Conservation (phyloP, 805 yeast genomes). For the Debaryomyces tyrocola region DNA sequence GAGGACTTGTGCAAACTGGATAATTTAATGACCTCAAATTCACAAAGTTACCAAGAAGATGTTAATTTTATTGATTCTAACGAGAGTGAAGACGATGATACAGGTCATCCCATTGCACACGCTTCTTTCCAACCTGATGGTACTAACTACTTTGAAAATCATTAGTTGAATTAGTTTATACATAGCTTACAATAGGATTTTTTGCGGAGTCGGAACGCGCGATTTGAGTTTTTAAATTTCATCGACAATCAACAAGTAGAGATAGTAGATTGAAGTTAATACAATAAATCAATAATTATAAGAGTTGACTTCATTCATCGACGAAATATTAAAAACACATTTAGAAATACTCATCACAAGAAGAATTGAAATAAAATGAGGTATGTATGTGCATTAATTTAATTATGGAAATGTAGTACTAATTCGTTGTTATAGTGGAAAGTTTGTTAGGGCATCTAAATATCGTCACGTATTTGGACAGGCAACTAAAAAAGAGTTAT, state of each 20-base stretch:
- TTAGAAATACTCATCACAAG: background rate
- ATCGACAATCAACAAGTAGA: background rate
- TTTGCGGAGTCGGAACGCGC: background rate
- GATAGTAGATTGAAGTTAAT: too few species aligned
- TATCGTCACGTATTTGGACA: conserved; percentile 97
- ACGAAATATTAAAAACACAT: too few species aligned
- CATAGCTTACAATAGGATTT: background rate
- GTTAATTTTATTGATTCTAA: conserved; percentile 8
- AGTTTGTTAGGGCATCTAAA: conserved; percentile 94
- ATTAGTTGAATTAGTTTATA: background rate
- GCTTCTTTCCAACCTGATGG: background rate
- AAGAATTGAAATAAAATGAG: conserved; percentile 3
- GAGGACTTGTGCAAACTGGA: conserved; percentile 13
- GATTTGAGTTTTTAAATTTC: background rate
- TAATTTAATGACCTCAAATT: conserved; percentile 2
- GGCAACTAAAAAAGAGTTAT: conserved; percentile 64
- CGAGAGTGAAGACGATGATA: background rate
- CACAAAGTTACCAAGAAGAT: background rate
- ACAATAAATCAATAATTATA: too few species aligned
- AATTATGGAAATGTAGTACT: background rate
- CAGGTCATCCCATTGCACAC: background rate
- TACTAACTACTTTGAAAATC: background rate
- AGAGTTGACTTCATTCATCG: too few species aligned
- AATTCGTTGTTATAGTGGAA: conserved; percentile 48
- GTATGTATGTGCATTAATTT: background rate